phyloP scores from a whole-genome alignment of 345 rosid species.

The Aurinia saxatilis region DNA sequence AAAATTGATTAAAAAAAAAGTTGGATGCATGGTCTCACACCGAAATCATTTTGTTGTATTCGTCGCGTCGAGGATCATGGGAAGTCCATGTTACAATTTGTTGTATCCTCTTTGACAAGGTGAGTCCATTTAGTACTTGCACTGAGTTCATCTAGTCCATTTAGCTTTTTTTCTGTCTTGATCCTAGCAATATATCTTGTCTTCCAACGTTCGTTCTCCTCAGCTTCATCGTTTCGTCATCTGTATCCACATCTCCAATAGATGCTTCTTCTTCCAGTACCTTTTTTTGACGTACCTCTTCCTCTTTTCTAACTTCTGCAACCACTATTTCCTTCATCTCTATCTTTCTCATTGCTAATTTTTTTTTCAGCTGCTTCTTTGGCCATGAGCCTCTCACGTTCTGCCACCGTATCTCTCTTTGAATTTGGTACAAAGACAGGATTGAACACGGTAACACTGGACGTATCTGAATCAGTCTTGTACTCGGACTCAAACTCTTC shows the following conservation, averaged over 20 bases:
- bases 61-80: too few species aligned
- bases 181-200: slow-evolving; percentile 54
- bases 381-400: slow-evolving; percentile 46
- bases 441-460: slow-evolving; percentile 42
- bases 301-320: slow-evolving; percentile 51
- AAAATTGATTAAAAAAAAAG: too few species aligned
- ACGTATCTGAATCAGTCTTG: slow-evolving; percentile 64
- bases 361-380: slow-evolving; percentile 52
- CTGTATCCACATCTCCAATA: slow-evolving; percentile 55
- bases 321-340: slow-evolving; percentile 52
- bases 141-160: too few species aligned
- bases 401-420: slow-evolving; percentile 52
- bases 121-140: too few species aligned
- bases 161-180: slow-evolving; percentile 50
- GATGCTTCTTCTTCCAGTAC: slow-evolving; percentile 43
- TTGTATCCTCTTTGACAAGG: too few species aligned
- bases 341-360: slow-evolving; percentile 41
- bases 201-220: slow-evolving; percentile 62
- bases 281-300: slow-evolving; percentile 44
- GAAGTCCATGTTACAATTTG: too few species aligned
- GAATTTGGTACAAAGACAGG: slow-evolving; percentile 45
- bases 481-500: slow-evolving; percentile 56
- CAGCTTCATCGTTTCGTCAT: slow-evolving; percentile 55
- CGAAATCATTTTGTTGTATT: too few species aligned
- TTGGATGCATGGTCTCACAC: too few species aligned